These are phyloP conservation scores for Melanomma pulvis-pyrius DNA, from an alignment of 495 filamentous ascomycete genomes.

Conservation along the genomic window DNA sequence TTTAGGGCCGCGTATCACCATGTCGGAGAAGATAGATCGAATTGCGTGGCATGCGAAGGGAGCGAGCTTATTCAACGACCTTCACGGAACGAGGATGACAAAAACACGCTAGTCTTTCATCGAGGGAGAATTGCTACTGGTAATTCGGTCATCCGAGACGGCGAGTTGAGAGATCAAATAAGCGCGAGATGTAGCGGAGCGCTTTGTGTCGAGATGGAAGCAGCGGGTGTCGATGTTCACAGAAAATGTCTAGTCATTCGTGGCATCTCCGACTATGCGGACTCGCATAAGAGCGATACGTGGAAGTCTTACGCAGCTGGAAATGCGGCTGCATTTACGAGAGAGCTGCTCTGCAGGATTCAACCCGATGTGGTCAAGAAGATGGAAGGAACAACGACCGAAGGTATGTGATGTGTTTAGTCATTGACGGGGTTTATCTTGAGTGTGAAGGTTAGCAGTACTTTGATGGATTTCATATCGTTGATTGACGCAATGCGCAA, in stretches of 20 bases:
- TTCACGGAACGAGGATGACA: not conserved
- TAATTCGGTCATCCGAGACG: conserved; percentile 15
- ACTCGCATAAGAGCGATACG: conserved; percentile 47
- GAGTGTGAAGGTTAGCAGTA: conserved; percentile 12
- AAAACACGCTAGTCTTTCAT: conserved; percentile 3
- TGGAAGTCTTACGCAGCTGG: conserved; percentile 49
- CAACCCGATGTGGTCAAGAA: conserved; percentile 9
- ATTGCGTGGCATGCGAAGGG: conserved; percentile 4
- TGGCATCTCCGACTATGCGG: conserved; percentile 50
- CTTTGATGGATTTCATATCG: not conserved
- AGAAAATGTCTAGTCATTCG: conserved; percentile 46
- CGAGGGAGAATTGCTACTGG: conserved; percentile 14
- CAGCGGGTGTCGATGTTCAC: conserved; percentile 38
- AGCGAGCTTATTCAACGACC: conserved; percentile 11
- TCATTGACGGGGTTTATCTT: too few relatives aligned
- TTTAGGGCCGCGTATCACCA: conserved; percentile 11
- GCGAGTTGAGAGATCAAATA: conserved; percentile 16
- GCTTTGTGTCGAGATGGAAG: conserved; percentile 24
- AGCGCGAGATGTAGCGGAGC: conserved; percentile 2
- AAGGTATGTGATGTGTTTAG: not conserved
- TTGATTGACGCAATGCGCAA: too few relatives aligned
- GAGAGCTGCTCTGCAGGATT: conserved; percentile 35
- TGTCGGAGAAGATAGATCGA: conserved; percentile 8
- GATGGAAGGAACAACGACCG: not conserved
- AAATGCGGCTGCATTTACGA: conserved; percentile 49